phyloP scores from a whole-genome alignment of 2,329 filamentous ascomycete genomes.

The Talaromyces sp. region DNA sequence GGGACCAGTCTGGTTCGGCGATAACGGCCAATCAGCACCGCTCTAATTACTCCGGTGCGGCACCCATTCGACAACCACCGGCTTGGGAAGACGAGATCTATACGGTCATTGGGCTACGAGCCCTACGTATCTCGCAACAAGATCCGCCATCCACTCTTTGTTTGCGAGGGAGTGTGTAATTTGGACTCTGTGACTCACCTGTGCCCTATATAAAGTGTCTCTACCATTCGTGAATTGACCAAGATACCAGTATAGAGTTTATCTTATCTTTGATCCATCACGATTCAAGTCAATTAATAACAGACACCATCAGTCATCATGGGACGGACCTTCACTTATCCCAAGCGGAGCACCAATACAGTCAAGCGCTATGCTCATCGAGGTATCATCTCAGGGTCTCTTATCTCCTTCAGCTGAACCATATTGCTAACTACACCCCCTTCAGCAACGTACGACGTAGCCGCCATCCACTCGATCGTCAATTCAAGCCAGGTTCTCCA shows the following conservation, averaged over 20 bases:
- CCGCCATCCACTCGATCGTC: conserved; percentile 69
- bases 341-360: conserved; percentile 59
- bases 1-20: background rate
- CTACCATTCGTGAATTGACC: background rate
- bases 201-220: background rate
- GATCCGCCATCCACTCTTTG: background rate
- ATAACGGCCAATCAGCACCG: background rate
- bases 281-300: background rate
- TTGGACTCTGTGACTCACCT: background rate
- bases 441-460: conserved; percentile 64
- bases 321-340: conserved; percentile 49
- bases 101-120: background rate
- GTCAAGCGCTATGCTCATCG: conserved; percentile 62
- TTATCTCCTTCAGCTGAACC: background rate
- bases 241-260: background rate
- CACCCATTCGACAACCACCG: background rate
- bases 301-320: conserved; percentile 20
- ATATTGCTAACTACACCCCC: background rate
- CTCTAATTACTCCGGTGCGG: background rate
- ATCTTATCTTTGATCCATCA: background rate
- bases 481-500: conserved; percentile 71
- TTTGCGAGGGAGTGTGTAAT: background rate
- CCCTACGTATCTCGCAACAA: background rate
- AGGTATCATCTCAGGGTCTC: conserved; percentile 41
- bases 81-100: background rate